Conservation (phyloP, 2,329 filamentous ascomycete genomes). For the Emmonsiellopsis sp. region DNA sequence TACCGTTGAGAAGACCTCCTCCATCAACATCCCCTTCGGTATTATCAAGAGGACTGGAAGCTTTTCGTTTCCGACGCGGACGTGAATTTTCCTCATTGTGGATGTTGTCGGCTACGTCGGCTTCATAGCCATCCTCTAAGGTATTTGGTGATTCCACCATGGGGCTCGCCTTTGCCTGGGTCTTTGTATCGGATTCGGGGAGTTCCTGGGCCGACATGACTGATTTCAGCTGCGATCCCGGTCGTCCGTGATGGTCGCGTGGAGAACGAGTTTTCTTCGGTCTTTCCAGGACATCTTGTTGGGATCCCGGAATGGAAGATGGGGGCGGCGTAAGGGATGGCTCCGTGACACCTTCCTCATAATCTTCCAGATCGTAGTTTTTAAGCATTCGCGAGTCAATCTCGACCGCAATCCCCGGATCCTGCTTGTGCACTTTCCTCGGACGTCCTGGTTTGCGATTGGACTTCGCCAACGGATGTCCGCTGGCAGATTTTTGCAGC, state of each 20-base stretch:
- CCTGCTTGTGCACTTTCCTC: not conserved
- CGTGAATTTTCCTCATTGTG: not conserved
- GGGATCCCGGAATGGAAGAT: not conserved
- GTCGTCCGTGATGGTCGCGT: not conserved
- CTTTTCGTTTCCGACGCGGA: constrained; percentile 2
- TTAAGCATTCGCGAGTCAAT: too few species aligned
- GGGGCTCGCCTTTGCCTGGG: not conserved
- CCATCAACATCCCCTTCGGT: not conserved
- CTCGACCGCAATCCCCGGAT: not conserved
- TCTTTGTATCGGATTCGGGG: not conserved
- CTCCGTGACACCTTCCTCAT: not conserved
- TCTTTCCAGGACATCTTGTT: not conserved
- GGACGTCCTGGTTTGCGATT: not conserved
- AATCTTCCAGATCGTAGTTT: not conserved
- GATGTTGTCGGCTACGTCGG: not conserved
- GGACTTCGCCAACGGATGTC: not conserved
- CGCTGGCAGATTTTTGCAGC: not conserved
- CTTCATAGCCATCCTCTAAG: not conserved
- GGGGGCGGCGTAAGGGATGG: not conserved
- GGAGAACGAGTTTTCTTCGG: not conserved
- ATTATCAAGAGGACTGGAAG: not conserved
- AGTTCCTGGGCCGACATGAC: not conserved
- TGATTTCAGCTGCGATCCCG: not conserved
- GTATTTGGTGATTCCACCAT: not conserved
- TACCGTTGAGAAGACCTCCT: not conserved